These are phyloP conservation scores for Rhodamnia rubescens DNA, from an alignment of 345 rosid species.

Conservation along the genomic window DNA sequence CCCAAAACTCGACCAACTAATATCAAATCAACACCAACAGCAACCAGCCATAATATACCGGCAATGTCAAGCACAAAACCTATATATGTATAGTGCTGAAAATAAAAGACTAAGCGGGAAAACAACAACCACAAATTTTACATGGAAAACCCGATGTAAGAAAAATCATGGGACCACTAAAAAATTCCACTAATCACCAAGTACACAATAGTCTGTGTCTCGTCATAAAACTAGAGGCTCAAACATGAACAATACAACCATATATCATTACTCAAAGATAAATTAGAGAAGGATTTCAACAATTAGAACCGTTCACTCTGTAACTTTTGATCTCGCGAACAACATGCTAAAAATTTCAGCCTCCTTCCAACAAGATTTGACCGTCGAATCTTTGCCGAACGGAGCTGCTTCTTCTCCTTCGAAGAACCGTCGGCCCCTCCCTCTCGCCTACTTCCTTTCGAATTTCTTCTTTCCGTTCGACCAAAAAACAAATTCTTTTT, in stretches of 20 bases:
- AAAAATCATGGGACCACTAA: neutral
- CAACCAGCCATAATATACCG: neutral
- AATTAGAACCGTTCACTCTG: neutral
- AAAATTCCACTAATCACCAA: neutral
- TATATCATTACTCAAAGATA: neutral
- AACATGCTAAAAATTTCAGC: neutral
- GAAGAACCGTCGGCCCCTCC: neutral
- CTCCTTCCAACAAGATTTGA: neutral
- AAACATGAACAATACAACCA: neutral
- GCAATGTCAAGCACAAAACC: neutral
- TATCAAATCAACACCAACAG: neutral
- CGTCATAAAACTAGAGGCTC: neutral
- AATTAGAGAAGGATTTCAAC: neutral
- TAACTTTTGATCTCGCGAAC: neutral
- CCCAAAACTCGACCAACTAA: neutral
- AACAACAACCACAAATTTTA: neutral
- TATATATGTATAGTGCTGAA: neutral
- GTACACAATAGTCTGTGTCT: neutral
- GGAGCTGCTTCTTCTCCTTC: neutral
- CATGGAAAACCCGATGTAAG: neutral
- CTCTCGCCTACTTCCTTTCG: neutral
- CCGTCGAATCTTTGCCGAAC: neutral
- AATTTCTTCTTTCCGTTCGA: neutral
- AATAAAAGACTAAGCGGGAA: no score
- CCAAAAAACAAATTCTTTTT: no score